Evolutionary conservation across 306 rosid species (phyloP).

Genomic region (Cicer judaicum): DNA sequence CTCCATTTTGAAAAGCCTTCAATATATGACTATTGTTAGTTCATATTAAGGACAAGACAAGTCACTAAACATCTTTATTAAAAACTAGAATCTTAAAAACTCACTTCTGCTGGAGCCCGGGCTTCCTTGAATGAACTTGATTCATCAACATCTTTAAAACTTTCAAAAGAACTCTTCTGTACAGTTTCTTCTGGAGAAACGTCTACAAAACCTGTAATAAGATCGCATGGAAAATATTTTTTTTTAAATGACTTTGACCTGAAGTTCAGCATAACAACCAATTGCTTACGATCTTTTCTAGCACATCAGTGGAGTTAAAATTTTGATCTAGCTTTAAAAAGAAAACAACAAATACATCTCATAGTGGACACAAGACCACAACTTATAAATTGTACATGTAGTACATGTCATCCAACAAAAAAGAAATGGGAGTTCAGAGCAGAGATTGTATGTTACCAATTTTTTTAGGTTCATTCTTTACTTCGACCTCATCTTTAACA

Average conservation of each 20-base stretch:
- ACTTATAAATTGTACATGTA: conserved; percentile 33
- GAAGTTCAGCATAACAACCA: conserved; percentile 20
- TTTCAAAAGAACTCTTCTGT: conserved; percentile 73
- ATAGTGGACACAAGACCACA: conserved; percentile 21
- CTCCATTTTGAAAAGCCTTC: conserved; percentile 86
- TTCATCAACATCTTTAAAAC: conserved; percentile 58
- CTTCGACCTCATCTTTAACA: conserved; percentile 56
- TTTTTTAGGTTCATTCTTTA: conserved; percentile 56
- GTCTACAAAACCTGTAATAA: conserved; percentile 84
- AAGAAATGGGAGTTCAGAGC: conserved; percentile 21
- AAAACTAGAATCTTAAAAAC: conserved; percentile 47
- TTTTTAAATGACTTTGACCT: neutral
- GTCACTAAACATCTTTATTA: conserved; percentile 24
- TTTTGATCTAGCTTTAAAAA: conserved; percentile 3
- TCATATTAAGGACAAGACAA: conserved; percentile 37
- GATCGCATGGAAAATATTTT: neutral
- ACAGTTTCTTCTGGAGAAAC: conserved; percentile 83
- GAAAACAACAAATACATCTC: neutral
- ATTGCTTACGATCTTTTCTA: conserved; percentile 2
- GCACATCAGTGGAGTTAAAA: conserved; percentile 8
- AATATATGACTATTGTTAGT: conserved; percentile 35
- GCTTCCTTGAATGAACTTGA: conserved; percentile 53
- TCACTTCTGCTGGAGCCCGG: conserved; percentile 58
- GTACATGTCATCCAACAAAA: conserved; percentile 26
- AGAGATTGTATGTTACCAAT: conserved; percentile 61